Base-by-base conservation (phyloP, 2,329 filamentous ascomycete genomes). In the Aspergillus luchuensis region DNA sequence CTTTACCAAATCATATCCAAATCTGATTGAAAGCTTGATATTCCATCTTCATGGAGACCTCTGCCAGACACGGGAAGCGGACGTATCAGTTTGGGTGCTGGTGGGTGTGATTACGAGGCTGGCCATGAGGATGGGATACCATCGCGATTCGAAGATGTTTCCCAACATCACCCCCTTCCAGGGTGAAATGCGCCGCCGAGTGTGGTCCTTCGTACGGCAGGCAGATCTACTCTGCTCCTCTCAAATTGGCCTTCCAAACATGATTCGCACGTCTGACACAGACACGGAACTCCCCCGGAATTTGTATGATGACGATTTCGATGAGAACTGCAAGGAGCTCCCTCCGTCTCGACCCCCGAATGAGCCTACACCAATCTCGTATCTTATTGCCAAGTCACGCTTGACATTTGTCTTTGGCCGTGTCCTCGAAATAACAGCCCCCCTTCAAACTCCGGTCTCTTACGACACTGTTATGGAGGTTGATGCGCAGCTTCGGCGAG, bases 61-160 rank as follows among this genome's bases (percentile, higher is more conserved):
- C 67, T 81, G 81, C 3, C 81, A 85, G 41, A 85, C 80, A 52
- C 78, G 81, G 69, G 87, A 89, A 64, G 79, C 85, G 1, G 85
- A 88, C 66, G 78, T 84, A 10, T 85, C 84, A 11, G 81, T 88
- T 6, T 82, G 87, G 75, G 79, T 89, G 25, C 77, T 88, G 61
- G 81, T 83, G 1, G 84, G 85, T 25, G 81, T 89, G 64, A 84
- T 88, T 63, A 82, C 85, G 23, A 81, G 86, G 25, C 70, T 89
- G 47, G 86, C 86, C 11, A 88, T 89, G 85, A 80, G 85, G 25
- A 88, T 88, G 84, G 87, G 87, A 25, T 84, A 87, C 63, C 87
- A 89, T 71, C 80, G 86, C 54, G 87, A 89, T 69, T 81, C 85
- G 8, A 85, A 80, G 33, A 81, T 84, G 63, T 87, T 86, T 67